These are phyloP conservation scores for Syzygium oleosum DNA, from an alignment of 345 rosid species.

Conservation along the genomic window DNA sequence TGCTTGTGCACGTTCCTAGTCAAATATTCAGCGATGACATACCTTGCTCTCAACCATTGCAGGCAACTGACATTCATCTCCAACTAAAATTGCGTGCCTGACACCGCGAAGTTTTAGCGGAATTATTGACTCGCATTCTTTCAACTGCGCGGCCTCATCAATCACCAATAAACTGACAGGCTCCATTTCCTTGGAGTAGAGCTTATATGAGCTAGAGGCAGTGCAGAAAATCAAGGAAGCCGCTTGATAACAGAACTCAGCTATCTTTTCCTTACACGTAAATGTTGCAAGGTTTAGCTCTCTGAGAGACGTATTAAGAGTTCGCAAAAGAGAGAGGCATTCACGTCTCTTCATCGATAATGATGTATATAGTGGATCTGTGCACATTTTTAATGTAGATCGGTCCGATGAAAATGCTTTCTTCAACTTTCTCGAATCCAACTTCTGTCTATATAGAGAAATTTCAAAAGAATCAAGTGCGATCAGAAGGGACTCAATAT, in stretches of 20 bases:
- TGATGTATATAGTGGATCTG: not conserved
- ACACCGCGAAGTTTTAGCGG: not conserved
- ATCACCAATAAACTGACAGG: not conserved
- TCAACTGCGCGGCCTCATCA: constrained; percentile 6
- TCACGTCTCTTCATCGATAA: not conserved
- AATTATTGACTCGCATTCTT: constrained; percentile 5
- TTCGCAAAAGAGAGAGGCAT: not conserved
- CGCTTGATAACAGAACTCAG: not conserved
- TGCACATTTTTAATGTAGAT: not conserved
- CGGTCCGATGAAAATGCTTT: not conserved
- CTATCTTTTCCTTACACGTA: not conserved
- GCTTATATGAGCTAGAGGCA: not conserved
- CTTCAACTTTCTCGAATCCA: constrained; percentile 2
- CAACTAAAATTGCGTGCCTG: constrained; percentile 1
- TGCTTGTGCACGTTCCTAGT: not conserved
- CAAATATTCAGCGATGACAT: not conserved
- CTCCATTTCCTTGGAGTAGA: not conserved
- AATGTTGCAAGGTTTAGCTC: not conserved
- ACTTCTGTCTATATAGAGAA: not conserved
- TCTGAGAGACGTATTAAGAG: not conserved
- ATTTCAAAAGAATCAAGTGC: not conserved
- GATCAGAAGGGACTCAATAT: not conserved
- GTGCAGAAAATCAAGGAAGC: constrained; percentile 3
- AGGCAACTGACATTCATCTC: constrained; percentile 3
- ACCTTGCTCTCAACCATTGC: constrained; percentile 5